Evolutionary conservation across 2,329 filamentous ascomycete species (phyloP).

Genomic region (Drechslerella coelobrocha): DNA sequence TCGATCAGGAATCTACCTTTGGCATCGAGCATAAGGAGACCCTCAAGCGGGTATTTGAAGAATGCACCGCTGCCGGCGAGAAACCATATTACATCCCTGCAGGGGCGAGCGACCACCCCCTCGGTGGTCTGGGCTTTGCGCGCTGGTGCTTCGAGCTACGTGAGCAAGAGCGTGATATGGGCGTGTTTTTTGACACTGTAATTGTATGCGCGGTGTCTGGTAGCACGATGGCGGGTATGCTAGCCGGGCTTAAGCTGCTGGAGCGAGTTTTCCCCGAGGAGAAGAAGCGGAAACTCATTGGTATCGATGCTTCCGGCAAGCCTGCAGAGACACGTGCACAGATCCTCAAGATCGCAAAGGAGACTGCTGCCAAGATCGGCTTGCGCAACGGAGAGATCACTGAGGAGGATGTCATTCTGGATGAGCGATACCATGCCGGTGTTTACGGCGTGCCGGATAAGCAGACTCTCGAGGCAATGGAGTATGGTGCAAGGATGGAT

Average conservation of each 20-base stretch:
- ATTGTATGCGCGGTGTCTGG: conserved; percentile 76
- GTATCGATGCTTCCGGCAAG: conserved; percentile 71
- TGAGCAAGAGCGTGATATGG: conserved; percentile 68
- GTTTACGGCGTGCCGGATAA: conserved; percentile 72
- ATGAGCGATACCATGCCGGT: conserved; percentile 71
- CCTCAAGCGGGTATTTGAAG: conserved; percentile 64
- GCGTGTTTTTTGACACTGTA: conserved; percentile 71
- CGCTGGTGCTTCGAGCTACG: conserved; percentile 74
- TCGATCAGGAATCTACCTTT: conserved; percentile 68
- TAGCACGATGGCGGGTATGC: conserved; percentile 73
- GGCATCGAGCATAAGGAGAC: conserved; percentile 74
- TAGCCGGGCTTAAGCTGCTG: conserved; percentile 73
- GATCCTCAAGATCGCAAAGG: conserved; percentile 70
- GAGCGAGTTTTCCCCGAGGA: conserved; percentile 61
- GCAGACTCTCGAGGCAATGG: conserved; percentile 71
- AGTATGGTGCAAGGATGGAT: conserved; percentile 71
- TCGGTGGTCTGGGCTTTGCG: conserved; percentile 74
- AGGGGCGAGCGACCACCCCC: conserved; percentile 72
- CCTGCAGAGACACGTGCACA: conserved; percentile 69
- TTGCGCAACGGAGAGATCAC: conserved; percentile 67
- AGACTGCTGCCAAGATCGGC: conserved; percentile 70
- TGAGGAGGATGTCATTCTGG: conserved; percentile 68
- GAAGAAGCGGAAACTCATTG: conserved; percentile 67
- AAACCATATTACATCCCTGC: conserved; percentile 76
- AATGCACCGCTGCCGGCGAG: conserved; percentile 64